Evolutionary conservation across 2,329 filamentous ascomycete genomes (phyloP).

Genomic region (Talaromyces sp.): DNA sequence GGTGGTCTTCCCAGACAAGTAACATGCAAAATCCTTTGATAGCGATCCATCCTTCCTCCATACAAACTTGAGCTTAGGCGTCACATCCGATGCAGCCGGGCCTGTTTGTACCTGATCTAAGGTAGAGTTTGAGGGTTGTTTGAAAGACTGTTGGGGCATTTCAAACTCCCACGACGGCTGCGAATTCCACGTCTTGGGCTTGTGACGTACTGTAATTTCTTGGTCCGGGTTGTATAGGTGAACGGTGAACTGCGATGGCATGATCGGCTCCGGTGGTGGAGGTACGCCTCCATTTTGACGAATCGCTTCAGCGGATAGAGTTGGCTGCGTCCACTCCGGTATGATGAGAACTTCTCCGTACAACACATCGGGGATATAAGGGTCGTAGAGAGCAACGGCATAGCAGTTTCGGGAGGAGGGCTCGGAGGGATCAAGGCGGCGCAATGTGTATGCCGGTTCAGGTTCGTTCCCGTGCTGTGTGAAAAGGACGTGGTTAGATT

Average conservation of each 20-base stretch:
- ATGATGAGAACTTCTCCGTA: slow-evolving; percentile 82
- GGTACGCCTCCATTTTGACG: slow-evolving; percentile 64
- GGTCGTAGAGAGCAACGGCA: slow-evolving; percentile 79
- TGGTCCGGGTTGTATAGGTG: slow-evolving; percentile 95
- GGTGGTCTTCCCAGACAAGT: slow-evolving; percentile 73
- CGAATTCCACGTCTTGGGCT: slow-evolving; percentile 74
- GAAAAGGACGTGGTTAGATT: slow-evolving; percentile 37
- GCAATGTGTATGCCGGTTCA: slow-evolving; percentile 73
- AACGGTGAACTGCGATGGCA: slow-evolving; percentile 75
- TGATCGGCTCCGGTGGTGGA: slow-evolving; percentile 65
- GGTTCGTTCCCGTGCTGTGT: slow-evolving; percentile 78
- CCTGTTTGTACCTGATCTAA: slow-evolving; percentile 71
- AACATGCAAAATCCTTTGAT: slow-evolving; percentile 84
- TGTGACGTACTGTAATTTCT: slow-evolving; percentile 64
- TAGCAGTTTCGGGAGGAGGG: slow-evolving; percentile 76
- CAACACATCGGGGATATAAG: slow-evolving; percentile 73
- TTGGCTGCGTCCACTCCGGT: slow-evolving; percentile 82
- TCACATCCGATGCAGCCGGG: slow-evolving; percentile 52
- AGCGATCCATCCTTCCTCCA: slow-evolving; percentile 88
- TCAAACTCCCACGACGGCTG: slow-evolving; percentile 87
- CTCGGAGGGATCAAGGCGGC: slow-evolving; percentile 68
- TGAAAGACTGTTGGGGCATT: slow-evolving; percentile 81
- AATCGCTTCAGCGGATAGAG: slow-evolving; percentile 75
- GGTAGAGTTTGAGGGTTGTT: slow-evolving; percentile 70
- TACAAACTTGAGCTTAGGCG: slow-evolving; percentile 75